Evolutionary conservation across 2,329 filamentous ascomycete species (phyloP).

Genomic region (Nigrospora osmanthi): DNA sequence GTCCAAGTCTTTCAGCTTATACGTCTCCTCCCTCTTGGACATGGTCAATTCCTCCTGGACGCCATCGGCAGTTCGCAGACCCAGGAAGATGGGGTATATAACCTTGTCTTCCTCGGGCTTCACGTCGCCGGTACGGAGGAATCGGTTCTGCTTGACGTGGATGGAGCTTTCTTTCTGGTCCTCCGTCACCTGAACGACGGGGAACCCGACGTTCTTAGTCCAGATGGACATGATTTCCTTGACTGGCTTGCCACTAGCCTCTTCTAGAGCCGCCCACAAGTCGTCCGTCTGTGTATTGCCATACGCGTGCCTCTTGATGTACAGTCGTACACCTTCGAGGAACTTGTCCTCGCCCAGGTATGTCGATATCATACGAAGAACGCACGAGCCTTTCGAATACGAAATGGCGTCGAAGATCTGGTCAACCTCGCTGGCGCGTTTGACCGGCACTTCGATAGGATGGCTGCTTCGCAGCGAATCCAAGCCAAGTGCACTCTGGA

Average conservation of each 20-base stretch:
- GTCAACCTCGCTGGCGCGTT: conserved; percentile 91
- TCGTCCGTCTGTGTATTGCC: conserved; percentile 89
- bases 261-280: conserved; percentile 79
- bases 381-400: conserved; percentile 93
- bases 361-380: conserved; percentile 94
- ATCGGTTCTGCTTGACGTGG: conserved; percentile 88
- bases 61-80: conserved; percentile 75
- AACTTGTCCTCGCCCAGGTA: conserved; percentile 90
- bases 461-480: conserved; percentile 92
- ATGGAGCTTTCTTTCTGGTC: conserved; percentile 64
- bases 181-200: conserved; percentile 81
- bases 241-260: conserved; percentile 86
- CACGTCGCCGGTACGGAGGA: conserved; percentile 85
- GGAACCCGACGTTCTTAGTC: conserved; percentile 95
- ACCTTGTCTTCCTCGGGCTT: conserved; percentile 88
- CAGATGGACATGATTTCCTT: conserved; percentile 88
- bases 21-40: conserved; percentile 61
- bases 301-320: conserved; percentile 95
- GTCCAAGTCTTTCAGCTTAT: conserved; percentile 70
- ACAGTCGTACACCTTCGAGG: conserved; percentile 82
- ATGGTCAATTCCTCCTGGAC: conserved; percentile 71
- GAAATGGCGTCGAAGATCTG: conserved; percentile 98
- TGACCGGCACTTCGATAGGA: conserved; percentile 92
- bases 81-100: conserved; percentile 84
- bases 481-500: conserved; percentile 78